Evolutionary conservation across 495 filamentous ascomycete genomes (phyloP).

Genomic region (Echria macrotheca): DNA sequence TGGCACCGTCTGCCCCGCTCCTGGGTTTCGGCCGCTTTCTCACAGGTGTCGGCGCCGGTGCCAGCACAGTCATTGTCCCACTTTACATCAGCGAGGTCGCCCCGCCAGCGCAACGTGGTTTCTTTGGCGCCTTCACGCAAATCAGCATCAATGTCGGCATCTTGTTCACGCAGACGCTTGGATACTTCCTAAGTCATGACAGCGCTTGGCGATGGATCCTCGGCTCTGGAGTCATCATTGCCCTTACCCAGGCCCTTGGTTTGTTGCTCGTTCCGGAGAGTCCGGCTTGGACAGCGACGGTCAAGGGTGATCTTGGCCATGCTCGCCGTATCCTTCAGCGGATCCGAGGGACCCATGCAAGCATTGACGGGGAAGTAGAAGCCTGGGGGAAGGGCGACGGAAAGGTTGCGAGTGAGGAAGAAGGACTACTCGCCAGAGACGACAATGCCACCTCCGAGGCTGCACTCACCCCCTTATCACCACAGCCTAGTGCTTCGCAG

Average conservation of each 20-base stretch:
- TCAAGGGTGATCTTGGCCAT: slow-evolving; percentile 51
- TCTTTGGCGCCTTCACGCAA: slow-evolving; percentile 89
- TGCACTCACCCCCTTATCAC: slow-evolving; percentile 34
- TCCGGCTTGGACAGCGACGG: slow-evolving; percentile 71
- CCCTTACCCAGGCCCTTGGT: slow-evolving; percentile 56
- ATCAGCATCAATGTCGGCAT: slow-evolving; percentile 95
- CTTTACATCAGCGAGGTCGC: slow-evolving; percentile 90
- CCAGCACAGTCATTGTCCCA: slow-evolving; percentile 88
- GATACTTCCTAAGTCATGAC: slow-evolving; percentile 76
- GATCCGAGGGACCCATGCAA: slow-evolving; percentile 62
- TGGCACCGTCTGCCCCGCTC: slow-evolving; percentile 59
- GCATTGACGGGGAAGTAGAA: slow-evolving; percentile 69
- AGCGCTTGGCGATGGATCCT: slow-evolving; percentile 80
- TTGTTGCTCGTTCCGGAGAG: slow-evolving; percentile 74
- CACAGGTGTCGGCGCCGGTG: slow-evolving; percentile 78
- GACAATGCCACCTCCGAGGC: slow-evolving; percentile 30
- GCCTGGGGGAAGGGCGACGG: slow-evolving; percentile 49
- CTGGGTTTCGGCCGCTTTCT: slow-evolving; percentile 71
- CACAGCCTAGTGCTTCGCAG: slow-evolving; percentile 29
- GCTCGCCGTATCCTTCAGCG: slow-evolving; percentile 65
- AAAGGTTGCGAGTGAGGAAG: slow-evolving; percentile 38
- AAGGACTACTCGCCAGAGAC: slow-evolving; percentile 36
- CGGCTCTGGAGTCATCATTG: slow-evolving; percentile 64
- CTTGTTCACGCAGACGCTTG: slow-evolving; percentile 72
- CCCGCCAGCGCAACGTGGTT: slow-evolving; percentile 69